phyloP scores from a whole-genome alignment of 371 early-diverging fungal species.

The Rhizomucor pusillus region DNA sequence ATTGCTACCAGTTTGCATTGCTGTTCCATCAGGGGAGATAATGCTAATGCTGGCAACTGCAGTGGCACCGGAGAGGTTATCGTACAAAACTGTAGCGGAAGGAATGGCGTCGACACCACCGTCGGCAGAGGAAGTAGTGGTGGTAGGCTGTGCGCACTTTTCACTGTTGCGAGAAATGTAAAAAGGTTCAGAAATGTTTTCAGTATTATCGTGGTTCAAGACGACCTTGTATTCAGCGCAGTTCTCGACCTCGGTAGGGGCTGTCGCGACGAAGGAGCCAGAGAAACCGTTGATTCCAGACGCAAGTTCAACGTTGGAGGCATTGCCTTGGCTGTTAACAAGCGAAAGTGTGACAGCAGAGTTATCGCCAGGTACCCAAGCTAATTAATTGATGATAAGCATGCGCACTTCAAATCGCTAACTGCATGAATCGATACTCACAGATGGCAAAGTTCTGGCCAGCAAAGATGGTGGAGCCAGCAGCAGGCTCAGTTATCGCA shows the following conservation, averaged over 20 bases:
- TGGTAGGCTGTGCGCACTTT: not conserved
- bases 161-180: not conserved
- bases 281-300: not conserved
- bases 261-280: not conserved
- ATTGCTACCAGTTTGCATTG: not conserved
- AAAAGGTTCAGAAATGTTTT: conserved; percentile 3
- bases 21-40: not conserved
- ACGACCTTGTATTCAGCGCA: not conserved
- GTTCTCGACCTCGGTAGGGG: not conserved
- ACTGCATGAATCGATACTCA: no score
- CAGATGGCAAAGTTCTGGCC: not conserved
- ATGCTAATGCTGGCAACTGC: conserved; percentile 5
- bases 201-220: not conserved
- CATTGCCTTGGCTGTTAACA: not conserved
- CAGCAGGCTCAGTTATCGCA: conserved; percentile 1
- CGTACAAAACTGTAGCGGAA: not conserved
- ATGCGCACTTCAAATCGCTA: no score
- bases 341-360: not conserved
- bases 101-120: not conserved
- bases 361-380: conserved; percentile 1
- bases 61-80: conserved; percentile 5
- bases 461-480: not conserved
- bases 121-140: no score
- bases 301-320: not conserved
- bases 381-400: no score